These are phyloP conservation scores for Lactarius vividus DNA, from an alignment of 768 basidiomycete genomes.

Conservation along the genomic window DNA sequence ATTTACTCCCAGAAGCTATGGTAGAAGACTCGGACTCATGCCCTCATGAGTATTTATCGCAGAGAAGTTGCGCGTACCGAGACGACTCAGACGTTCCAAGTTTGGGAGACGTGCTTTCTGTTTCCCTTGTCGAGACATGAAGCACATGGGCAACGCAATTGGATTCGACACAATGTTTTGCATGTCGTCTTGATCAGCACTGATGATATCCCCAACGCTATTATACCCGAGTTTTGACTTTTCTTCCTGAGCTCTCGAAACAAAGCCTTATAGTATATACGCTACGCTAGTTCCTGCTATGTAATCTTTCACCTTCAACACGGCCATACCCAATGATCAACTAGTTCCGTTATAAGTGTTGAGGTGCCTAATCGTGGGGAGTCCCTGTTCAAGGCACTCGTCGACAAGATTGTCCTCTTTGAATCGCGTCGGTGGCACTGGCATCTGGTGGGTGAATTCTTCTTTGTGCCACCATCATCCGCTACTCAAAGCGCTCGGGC, in stretches of 20 bases:
- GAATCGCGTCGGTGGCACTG: constrained; percentile 65
- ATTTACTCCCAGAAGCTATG: background rate
- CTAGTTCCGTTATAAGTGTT: constrained; percentile 8
- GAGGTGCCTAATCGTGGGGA: constrained; percentile 44
- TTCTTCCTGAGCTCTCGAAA: background rate
- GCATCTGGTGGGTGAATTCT: constrained; percentile 46
- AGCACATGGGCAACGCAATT: background rate
- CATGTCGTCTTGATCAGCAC: background rate
- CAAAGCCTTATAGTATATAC: background rate
- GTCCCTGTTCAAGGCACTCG: constrained; percentile 41
- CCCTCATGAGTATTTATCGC: background rate
- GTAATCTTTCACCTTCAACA: background rate
- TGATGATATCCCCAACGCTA: background rate
- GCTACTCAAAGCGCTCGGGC: constrained; percentile 34
- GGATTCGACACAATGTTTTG: background rate
- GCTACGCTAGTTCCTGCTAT: background rate
- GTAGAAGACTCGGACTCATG: background rate
- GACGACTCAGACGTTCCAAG: background rate
- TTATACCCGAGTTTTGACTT: background rate
- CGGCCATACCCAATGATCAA: background rate
- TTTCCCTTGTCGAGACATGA: background rate
- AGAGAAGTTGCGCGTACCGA: background rate
- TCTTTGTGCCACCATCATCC: background rate
- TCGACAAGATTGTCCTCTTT: constrained; percentile 44
- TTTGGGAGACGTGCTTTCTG: background rate